Evolutionary conservation across 176 grass and related monocot species (phyloP), one percentile per base, ranked within the genome.

Genomic region (Carex littledalei): DNA sequence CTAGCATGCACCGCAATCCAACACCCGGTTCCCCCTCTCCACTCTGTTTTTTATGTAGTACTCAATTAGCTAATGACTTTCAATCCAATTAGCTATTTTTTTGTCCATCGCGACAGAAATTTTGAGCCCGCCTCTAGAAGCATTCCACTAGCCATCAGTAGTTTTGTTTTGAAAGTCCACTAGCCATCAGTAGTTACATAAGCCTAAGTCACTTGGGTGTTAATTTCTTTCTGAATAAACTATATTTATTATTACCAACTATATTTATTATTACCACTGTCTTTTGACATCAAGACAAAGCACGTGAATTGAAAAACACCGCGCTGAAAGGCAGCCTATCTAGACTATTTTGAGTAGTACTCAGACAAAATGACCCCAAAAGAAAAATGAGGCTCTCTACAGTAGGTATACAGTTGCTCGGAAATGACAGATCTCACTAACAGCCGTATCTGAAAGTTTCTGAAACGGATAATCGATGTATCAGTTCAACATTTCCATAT

Each of bases 301-400:
- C 73, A 77, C 73, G 73, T 77, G 73, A 55, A 31, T 77, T 77
- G 73, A 77, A 53, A 53, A 77, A 72, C 53, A 29, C 11, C 20
- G n/a, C 18, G 20, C 45, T 72, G 6, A 77, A 29, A 31, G 73
- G 73, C 73, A 55, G 73, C 73, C 73, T 77, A 77, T 77, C 5
- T 77, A 53, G 49, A 77, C 73, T 77, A 13, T 77, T 24, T 49
- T 31, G 5, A 6, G 49, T 16, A 21, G 20, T 77, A 16, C 73
- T 14, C 17, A 3, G 21, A 77, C 73, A 29, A 29, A 77, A 77
- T 50, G 39, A 75, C 4, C 10, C 70, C 43, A 14, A 52, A 74
- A 75, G 43, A 75, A 32, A 70, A 39, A 17, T 0, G 2, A n/a
- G 67, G 13, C 67, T 3, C 14, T 39, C 34, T 41, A n/a, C 16